phyloP scores from a whole-genome alignment of 352 stramenopile genomes.

The Globisporangium iwayamae region DNA sequence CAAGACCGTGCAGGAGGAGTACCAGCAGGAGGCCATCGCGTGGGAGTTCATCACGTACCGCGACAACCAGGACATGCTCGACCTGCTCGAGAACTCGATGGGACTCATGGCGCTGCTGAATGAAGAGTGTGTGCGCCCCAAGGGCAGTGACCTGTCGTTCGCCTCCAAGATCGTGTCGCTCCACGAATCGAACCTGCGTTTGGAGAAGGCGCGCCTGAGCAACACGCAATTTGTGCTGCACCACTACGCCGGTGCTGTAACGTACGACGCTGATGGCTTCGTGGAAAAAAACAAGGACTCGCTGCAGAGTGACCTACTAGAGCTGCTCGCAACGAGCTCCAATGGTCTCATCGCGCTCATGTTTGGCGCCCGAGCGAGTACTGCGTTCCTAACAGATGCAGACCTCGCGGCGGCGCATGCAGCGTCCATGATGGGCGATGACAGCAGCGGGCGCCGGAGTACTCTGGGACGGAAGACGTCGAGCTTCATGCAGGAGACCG shows the following conservation, averaged over 20 bases:
- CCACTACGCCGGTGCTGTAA: constrained; percentile 81
- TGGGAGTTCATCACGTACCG: constrained; percentile 85
- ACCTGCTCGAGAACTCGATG: constrained; percentile 88
- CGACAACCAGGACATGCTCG: constrained; percentile 90
- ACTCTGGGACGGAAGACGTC: constrained; percentile 53
- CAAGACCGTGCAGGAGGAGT: constrained; percentile 90
- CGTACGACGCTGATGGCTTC: constrained; percentile 78
- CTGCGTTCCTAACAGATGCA: constrained; percentile 55
- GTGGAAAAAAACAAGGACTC: constrained; percentile 90
- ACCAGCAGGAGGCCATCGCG: constrained; percentile 59
- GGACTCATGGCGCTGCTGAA: constrained; percentile 88
- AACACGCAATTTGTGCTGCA: constrained; percentile 78
- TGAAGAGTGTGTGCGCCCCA: constrained; percentile 88
- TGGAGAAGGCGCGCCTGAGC: constrained; percentile 73
- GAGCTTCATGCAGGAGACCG: constrained; percentile 87
- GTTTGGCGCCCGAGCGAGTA: constrained; percentile 50
- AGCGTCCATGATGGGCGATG: constrained; percentile 38
- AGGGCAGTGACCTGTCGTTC: constrained; percentile 85
- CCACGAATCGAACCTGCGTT: constrained; percentile 72
- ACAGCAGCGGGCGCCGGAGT: constrained; percentile 31
- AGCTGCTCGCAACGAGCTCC: constrained; percentile 62
- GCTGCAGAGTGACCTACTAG: constrained; percentile 71
- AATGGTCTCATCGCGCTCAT: constrained; percentile 74
- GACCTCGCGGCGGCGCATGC: constrained; percentile 53
- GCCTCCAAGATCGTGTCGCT: constrained; percentile 85